phyloP scores from a whole-genome alignment of 2,329 filamentous ascomycete genomes.

The Canariomyces notabilis region DNA sequence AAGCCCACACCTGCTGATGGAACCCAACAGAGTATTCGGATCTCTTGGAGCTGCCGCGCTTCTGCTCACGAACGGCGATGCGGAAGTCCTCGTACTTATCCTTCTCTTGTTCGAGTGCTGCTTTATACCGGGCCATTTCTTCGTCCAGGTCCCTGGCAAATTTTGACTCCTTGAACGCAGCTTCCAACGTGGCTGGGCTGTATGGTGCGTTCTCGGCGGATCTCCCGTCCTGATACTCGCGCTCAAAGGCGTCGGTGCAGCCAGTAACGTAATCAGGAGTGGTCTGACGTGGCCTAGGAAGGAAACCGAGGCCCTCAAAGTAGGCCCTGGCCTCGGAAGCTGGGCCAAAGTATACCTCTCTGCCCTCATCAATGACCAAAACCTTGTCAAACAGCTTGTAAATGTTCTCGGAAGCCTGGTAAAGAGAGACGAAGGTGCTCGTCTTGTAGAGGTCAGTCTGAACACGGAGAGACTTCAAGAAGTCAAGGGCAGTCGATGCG shows the following conservation, averaged over 20 bases:
- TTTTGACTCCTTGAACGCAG: constrained; percentile 64
- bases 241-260: constrained; percentile 79
- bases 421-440: constrained; percentile 79
- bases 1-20: constrained; percentile 73
- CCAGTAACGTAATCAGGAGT: constrained; percentile 78
- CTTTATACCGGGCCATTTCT: constrained; percentile 67
- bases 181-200: constrained; percentile 59
- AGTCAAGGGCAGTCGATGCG: constrained; percentile 51
- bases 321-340: constrained; percentile 62
- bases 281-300: constrained; percentile 69
- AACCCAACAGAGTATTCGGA: constrained; percentile 83
- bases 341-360: constrained; percentile 72
- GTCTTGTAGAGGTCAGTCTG: constrained; percentile 81
- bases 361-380: constrained; percentile 70
- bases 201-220: constrained; percentile 64
- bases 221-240: constrained; percentile 65
- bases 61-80: constrained; percentile 69
- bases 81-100: constrained; percentile 71
- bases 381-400: constrained; percentile 80
- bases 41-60: constrained; percentile 67
- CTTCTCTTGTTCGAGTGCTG: constrained; percentile 58
- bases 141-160: constrained; percentile 51
- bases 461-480: constrained; percentile 61
- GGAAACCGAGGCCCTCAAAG: constrained; percentile 73
- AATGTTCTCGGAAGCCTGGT: constrained; percentile 79